Evolutionary conservation across 1,284 basidiomycete genomes (phyloP).

Genomic region (Tilletia horrida): DNA sequence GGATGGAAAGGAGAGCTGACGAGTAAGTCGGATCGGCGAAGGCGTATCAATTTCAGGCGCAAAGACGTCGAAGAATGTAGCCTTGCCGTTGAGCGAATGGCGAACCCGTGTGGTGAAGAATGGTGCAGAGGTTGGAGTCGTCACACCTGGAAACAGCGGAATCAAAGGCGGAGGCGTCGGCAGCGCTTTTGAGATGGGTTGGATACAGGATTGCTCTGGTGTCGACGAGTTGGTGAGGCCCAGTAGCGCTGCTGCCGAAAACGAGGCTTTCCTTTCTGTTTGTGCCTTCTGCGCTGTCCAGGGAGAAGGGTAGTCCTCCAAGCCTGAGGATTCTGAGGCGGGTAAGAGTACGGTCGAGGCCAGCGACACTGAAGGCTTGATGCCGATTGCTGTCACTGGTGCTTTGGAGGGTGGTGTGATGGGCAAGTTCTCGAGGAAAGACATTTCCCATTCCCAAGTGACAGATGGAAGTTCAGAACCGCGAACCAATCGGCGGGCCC

Average conservation of each 20-base stretch:
- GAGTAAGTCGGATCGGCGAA: conserved; percentile 5
- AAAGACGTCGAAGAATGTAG: conserved; percentile 3
- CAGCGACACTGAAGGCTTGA: not conserved
- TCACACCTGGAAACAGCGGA: not conserved
- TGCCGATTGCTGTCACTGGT: not conserved
- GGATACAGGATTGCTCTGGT: no score
- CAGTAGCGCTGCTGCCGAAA: not conserved
- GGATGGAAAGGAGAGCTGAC: conserved; percentile 2
- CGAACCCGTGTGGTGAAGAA: not conserved
- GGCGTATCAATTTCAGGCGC: conserved; percentile 2
- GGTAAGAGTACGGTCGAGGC: not conserved
- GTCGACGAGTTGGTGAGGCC: not conserved
- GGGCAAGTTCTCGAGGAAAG: not conserved
- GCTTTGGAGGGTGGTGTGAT: not conserved
- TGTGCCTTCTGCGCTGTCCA: no score
- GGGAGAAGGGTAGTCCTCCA: not conserved
- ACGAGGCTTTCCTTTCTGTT: no score
- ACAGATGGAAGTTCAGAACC: no score
- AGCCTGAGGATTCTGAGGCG: not conserved
- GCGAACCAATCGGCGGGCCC: not conserved
- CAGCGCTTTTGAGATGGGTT: no score
- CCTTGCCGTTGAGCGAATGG: not conserved
- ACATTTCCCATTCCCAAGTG: not conserved
- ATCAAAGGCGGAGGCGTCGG: not conserved
- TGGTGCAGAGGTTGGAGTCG: not conserved